Percentiles rank a stretch among this genome's conserved stretches.
These are phyloP conservation scores for Leucocoprinus sp. DNA, from an alignment of 768 basidiomycete species.

Conservation along the genomic window DNA sequence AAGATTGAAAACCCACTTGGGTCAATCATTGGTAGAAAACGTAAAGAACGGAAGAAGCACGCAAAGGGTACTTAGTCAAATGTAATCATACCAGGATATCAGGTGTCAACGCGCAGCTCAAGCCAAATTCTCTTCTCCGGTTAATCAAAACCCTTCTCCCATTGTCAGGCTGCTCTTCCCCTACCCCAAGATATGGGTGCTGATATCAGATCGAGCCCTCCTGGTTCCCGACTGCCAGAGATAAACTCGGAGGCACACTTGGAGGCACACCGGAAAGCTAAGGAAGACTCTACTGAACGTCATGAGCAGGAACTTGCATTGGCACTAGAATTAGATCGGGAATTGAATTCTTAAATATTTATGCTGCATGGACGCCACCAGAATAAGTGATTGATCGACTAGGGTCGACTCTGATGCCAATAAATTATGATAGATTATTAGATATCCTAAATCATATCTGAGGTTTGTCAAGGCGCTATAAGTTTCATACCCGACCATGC, in stretches of 20 bases:
- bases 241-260: slow-evolving; percentile 23
- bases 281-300: slow-evolving; percentile 29
- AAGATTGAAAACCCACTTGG: slow-evolving; percentile 43
- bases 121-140: background rate
- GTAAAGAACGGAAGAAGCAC: slow-evolving; percentile 52
- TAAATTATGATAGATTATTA: too few relatives aligned
- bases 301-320: slow-evolving; percentile 39
- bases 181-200: slow-evolving; percentile 30
- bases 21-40: slow-evolving; percentile 72
- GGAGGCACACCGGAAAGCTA: slow-evolving; percentile 26
- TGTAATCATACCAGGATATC: slow-evolving; percentile 5
- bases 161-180: slow-evolving; percentile 49
- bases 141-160: slow-evolving; percentile 35
- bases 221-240: slow-evolving; percentile 12
- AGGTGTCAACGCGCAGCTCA: slow-evolving; percentile 1
- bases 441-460: too few relatives aligned
- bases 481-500: slow-evolving; percentile 5
- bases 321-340: slow-evolving; percentile 44
- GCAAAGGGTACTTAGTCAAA: slow-evolving; percentile 16
- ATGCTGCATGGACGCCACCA: too few relatives aligned
- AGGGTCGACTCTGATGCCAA: too few relatives aligned
- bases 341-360: slow-evolving; percentile 40
- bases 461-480: too few relatives aligned
- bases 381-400: too few relatives aligned
- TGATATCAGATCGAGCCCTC: slow-evolving; percentile 6